phyloP scores from a whole-genome alignment of 1,139 yeast species.

The Hyphopichia burtonii region DNA sequence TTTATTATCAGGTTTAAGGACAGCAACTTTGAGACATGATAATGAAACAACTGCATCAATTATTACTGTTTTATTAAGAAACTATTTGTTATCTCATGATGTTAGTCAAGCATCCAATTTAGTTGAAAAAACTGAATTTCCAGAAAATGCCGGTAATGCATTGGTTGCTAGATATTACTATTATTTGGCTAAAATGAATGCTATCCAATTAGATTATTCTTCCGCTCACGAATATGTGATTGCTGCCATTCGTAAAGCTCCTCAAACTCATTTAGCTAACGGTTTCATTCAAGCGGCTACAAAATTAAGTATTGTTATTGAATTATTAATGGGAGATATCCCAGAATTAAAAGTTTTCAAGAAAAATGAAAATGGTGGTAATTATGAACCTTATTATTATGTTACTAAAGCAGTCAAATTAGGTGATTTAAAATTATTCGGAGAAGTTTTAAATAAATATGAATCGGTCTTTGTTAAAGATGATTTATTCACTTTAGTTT shows the following conservation, averaged over 20 bases:
- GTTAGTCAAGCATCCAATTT: conserved; percentile 86
- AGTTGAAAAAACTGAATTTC: conserved; percentile 86
- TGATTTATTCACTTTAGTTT: conserved; percentile 79
- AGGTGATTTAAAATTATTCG: conserved; percentile 85
- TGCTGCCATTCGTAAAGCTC: conserved; percentile 96
- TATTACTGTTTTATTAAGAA: conserved; percentile 79
- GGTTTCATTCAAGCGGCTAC: conserved; percentile 92
- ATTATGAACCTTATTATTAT: conserved; percentile 75
- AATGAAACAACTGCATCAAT: conserved; percentile 86
- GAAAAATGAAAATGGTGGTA: conserved; percentile 52
- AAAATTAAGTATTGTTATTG: conserved; percentile 84
- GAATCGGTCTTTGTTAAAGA: conserved; percentile 67
- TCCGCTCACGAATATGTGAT: conserved; percentile 87
- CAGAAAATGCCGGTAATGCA: conserved; percentile 81
- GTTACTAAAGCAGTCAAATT: conserved; percentile 89
- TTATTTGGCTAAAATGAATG: conserved; percentile 84
- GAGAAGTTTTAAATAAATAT: conserved; percentile 67
- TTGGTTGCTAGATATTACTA: conserved; percentile 89
- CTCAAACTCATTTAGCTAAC: conserved; percentile 79
- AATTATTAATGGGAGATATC: conserved; percentile 93
- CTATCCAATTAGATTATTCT: conserved; percentile 91
- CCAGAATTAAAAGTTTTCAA: conserved; percentile 88
- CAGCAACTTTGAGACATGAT: conserved; percentile 91
- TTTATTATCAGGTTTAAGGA: conserved; percentile 73
- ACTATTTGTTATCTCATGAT: conserved; percentile 75